These are phyloP conservation scores for Bipolaris victoriae DNA, from an alignment of 2,329 filamentous ascomycete genomes.

Conservation along the genomic window DNA sequence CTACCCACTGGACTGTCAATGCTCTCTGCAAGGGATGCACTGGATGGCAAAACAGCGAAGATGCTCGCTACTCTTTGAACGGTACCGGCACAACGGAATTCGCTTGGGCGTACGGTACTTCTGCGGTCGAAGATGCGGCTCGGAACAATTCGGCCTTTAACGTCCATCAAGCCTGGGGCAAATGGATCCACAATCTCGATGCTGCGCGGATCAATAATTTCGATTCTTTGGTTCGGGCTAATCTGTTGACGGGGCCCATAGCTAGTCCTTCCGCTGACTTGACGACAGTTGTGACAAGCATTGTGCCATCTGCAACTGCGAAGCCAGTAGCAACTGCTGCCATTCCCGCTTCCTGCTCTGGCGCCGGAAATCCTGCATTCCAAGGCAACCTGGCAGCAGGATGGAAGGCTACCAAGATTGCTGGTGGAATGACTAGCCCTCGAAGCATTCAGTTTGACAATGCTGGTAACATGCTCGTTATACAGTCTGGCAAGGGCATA, in stretches of 20 bases:
- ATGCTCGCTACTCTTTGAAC: conserved; percentile 33
- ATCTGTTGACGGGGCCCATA: conserved; percentile 37
- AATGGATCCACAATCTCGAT: conserved; percentile 43
- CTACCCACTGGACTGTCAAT: conserved; percentile 43
- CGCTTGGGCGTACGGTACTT: conserved; percentile 41
- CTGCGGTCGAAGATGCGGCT: conserved; percentile 35
- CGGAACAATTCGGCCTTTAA: conserved; percentile 43
- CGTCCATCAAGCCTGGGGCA: conserved; percentile 37
- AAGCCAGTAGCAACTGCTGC: conserved; percentile 27
- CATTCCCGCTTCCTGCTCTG: conserved; percentile 41
- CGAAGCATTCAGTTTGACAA: conserved; percentile 43
- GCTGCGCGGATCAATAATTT: conserved; percentile 42
- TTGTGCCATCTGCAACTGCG: conserved; percentile 21
- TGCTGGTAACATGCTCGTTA: conserved; percentile 43
- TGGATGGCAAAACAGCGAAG: conserved; percentile 38
- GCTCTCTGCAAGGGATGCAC: conserved; percentile 42
- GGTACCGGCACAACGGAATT: conserved; percentile 38
- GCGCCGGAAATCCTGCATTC: conserved; percentile 35
- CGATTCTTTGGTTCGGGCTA: conserved; percentile 37
- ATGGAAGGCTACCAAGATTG: conserved; percentile 44
- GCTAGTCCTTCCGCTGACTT: conserved; percentile 23
- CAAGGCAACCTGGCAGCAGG: conserved; percentile 33
- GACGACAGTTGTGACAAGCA: conserved; percentile 32
- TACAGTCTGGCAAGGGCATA: conserved; percentile 44
- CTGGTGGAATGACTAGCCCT: conserved; percentile 38